Conservation (phyloP, 2,329 filamentous ascomycete genomes). For the Nannizziopsis barbatae region DNA sequence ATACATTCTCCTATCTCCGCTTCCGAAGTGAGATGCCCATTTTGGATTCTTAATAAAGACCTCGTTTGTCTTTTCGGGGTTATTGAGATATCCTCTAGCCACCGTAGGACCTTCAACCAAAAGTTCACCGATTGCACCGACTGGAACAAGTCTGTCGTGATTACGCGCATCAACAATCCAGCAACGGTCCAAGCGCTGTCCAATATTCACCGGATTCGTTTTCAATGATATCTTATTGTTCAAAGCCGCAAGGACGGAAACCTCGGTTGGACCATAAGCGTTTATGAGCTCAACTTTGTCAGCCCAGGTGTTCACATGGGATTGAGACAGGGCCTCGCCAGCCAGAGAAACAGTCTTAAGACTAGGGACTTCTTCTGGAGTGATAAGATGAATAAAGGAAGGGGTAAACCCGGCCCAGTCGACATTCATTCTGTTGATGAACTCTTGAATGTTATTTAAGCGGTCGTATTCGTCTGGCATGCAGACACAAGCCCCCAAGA, state of each 20-base stretch:
- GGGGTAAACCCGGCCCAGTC: conserved; percentile 47
- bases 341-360: conserved; percentile 26
- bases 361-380: conserved; percentile 28
- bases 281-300: conserved; percentile 27
- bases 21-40: conserved; percentile 13
- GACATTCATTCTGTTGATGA: conserved; percentile 38
- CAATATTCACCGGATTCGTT: conserved; percentile 26
- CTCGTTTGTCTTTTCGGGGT: conserved; percentile 18
- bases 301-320: conserved; percentile 27
- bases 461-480: conserved; percentile 45
- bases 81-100: conserved; percentile 21
- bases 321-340: conserved; percentile 18
- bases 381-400: conserved; percentile 37
- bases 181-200: conserved; percentile 23
- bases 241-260: conserved; percentile 25
- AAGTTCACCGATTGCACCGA: conserved; percentile 34
- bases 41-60: conserved; percentile 20
- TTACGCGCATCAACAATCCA: conserved; percentile 32
- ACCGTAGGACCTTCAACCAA: conserved; percentile 30
- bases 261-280: conserved; percentile 33
- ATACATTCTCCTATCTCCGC: conserved; percentile 15
- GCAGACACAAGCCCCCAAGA: conserved; percentile 47
- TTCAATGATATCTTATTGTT: conserved; percentile 20
- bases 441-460: conserved; percentile 38
- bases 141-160: conserved; percentile 25